Conservation (phyloP, 139 green algal genomes). For the Astrephomene gubernaculifera region DNA sequence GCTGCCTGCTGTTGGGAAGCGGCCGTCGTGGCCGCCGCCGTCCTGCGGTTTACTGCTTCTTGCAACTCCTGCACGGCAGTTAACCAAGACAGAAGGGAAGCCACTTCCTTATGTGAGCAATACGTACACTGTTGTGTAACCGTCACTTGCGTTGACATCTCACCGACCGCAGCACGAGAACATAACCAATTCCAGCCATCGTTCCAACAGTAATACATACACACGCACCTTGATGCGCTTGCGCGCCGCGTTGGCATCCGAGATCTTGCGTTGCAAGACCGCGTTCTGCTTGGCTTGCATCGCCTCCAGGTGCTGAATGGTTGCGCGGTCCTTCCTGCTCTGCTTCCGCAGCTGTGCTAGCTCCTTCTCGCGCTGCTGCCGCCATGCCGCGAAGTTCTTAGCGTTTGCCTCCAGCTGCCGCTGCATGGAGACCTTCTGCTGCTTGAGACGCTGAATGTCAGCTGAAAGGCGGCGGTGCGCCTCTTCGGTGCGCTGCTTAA, state of each 20-base stretch:
- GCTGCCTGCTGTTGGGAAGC: slow-evolving; percentile 10
- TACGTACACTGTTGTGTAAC: too few species aligned
- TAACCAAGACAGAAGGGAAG: too few species aligned
- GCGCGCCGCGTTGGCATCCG: slow-evolving; percentile 86
- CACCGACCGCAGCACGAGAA: too few species aligned
- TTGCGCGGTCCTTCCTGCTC: slow-evolving; percentile 44
- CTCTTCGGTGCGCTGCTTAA: slow-evolving; percentile 69
- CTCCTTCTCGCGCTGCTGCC: slow-evolving; percentile 70
- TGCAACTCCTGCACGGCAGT: too few species aligned
- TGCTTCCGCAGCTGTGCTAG: slow-evolving; percentile 62
- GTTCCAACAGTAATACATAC: background rate
- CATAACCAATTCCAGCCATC: too few species aligned
- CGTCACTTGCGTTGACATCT: too few species aligned
- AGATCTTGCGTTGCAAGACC: slow-evolving; percentile 93
- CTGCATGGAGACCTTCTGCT: slow-evolving; percentile 74
- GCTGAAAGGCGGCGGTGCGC: slow-evolving; percentile 68
- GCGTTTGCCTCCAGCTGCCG: slow-evolving; percentile 66
- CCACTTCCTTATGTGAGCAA: too few species aligned
- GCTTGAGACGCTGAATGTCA: slow-evolving; percentile 89
- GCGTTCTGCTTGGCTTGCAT: slow-evolving; percentile 84
- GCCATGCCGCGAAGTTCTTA: slow-evolving; percentile 67
- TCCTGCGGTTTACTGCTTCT: background rate
- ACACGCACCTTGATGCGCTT: slow-evolving; percentile 61
- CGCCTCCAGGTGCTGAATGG: slow-evolving; percentile 68
- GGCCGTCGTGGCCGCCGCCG: background rate